Base-by-base conservation (phyloP, 1,284 basidiomycete genomes). In the Xerocomus nothofagi region DNA sequence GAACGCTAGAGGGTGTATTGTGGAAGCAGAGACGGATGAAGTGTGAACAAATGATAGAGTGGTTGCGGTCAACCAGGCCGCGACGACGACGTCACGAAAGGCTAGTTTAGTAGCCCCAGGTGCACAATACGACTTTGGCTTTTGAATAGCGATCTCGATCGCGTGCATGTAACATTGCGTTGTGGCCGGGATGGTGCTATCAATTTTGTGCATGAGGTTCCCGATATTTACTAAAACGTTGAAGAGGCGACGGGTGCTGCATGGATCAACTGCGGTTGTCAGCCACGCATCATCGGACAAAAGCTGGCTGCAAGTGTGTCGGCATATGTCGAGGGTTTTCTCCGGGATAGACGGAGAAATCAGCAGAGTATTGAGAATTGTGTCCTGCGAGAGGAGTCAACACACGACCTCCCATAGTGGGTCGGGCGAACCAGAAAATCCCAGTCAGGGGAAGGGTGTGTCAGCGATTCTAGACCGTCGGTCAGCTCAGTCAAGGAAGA, bases 51-150 rank as follows among this genome's bases (percentile, higher is more conserved):
- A 53, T 26, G 63, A 62, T 30, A 65, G 49, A 10, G 64, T 50
- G 18, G 67, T 52, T 15, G 64, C 66, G 27, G 64, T 60, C 15
- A 66, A 63, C 58, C 67, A 70, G 7, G 66, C 57, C 12, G 71
- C 63, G 23, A 75, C 50, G 17, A 76, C 50, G 40, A 71, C 62
- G 40, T 73, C 69, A 15, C 68, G 61, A 45, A 72, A 63, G 30
- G 53, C 62, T 14, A 67, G 58, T 29, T 47, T 57, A 48, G 39
- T 50, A 20, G 20, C 44, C 43, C 49, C 59, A 30, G 49, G 56
- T 40, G 31, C 57, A 53, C 33, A 56, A 36, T 39, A 49, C 11
- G 39, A 41, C n/a, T 52, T 51, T 32, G 66, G 66, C 14, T 64
- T 60, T 39, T 61, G 66, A 36, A 73, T 59, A 31, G 65, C 58